Conservation (phyloP, 805 yeast genomes). For the Kazachstania africana region DNA sequence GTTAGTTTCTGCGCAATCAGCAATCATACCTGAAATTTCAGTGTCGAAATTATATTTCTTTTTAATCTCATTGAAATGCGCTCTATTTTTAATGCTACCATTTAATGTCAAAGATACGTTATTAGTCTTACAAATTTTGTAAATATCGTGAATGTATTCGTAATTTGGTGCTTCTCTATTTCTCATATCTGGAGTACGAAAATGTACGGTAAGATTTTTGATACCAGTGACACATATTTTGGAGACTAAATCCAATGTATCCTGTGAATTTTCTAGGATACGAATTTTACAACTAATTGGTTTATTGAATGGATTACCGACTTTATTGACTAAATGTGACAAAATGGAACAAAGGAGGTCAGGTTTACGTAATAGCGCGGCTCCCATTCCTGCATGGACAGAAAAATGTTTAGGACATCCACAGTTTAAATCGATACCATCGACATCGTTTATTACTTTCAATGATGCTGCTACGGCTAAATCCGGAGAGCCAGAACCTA, state of each 20-base stretch:
- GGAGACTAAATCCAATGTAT: constrained; percentile 48
- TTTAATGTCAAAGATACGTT: constrained; percentile 70
- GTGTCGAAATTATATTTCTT: constrained; percentile 34
- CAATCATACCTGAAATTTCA: constrained; percentile 86
- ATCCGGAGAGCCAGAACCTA: constrained; percentile 78
- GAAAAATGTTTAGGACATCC: constrained; percentile 98
- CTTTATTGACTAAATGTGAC: constrained; percentile 54
- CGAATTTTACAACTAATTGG: constrained; percentile 90
- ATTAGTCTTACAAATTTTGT: constrained; percentile 44
- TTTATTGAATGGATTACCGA: constrained; percentile 65
- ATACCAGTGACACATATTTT: constrained; percentile 68
- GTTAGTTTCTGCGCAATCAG: constrained; percentile 78
- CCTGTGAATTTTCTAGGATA: constrained; percentile 49
- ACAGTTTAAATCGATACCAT: constrained; percentile 86
- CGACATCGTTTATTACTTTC: constrained; percentile 73
- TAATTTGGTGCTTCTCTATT: constrained; percentile 74
- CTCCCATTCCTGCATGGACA: constrained; percentile 95
- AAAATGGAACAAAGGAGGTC: constrained; percentile 65
- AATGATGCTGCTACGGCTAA: constrained; percentile 83
- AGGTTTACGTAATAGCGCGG: constrained; percentile 77
- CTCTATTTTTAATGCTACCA: constrained; percentile 53
- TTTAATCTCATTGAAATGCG: constrained; percentile 44
- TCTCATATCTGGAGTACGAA: constrained; percentile 83
- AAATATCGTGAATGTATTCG: constrained; percentile 51
- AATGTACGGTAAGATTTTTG: constrained; percentile 76